These are phyloP conservation scores for Digitaria exilis DNA, from an alignment of 202 grass and related monocot species.

Conservation along the genomic window DNA sequence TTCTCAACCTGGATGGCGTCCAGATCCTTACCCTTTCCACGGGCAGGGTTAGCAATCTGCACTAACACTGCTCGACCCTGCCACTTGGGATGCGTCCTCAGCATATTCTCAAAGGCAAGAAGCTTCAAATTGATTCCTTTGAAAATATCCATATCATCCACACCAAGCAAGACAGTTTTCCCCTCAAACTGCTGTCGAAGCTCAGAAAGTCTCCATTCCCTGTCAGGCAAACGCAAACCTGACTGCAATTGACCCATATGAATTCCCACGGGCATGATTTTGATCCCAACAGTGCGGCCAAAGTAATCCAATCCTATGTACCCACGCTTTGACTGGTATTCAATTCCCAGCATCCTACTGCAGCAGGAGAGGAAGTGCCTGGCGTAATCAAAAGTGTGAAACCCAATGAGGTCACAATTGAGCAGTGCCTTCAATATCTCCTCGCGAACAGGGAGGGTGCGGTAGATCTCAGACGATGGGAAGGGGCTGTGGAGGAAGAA, in stretches of 20 bases:
- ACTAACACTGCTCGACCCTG: conserved; percentile 79
- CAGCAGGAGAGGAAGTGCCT: conserved; percentile 98
- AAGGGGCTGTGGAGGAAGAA: conserved; percentile 99
- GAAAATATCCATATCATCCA: conserved; percentile 99
- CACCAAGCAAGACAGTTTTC: conserved; percentile 82
- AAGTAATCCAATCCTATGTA: conserved; percentile 96
- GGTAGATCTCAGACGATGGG: conserved; percentile 98
- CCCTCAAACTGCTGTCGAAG: conserved; percentile 79
- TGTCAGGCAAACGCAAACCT: conserved; percentile 65
- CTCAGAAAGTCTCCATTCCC: conserved; percentile 74
- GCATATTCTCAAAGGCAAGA: conserved; percentile 95
- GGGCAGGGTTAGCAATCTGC: conserved; percentile 82
- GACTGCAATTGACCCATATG: conserved; percentile 92
- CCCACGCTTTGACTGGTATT: conserved; percentile 96
- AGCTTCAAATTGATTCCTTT: conserved; percentile 97
- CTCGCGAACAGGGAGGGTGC: conserved; percentile 91
- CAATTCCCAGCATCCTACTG: conserved; percentile 93
- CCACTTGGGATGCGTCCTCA: conserved; percentile 82
- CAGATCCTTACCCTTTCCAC: conserved; percentile 74
- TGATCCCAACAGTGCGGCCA: conserved; percentile 93
- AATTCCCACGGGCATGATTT: conserved; percentile 96
- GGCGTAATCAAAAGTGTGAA: conserved; percentile 98
- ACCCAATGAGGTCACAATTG: conserved; percentile 93
- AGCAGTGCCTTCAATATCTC: conserved; percentile 90
- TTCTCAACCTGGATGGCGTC: conserved; percentile 76